These are phyloP conservation scores for Moniliophthora roreri DNA, from an alignment of 1,284 basidiomycete species.

Conservation along the genomic window DNA sequence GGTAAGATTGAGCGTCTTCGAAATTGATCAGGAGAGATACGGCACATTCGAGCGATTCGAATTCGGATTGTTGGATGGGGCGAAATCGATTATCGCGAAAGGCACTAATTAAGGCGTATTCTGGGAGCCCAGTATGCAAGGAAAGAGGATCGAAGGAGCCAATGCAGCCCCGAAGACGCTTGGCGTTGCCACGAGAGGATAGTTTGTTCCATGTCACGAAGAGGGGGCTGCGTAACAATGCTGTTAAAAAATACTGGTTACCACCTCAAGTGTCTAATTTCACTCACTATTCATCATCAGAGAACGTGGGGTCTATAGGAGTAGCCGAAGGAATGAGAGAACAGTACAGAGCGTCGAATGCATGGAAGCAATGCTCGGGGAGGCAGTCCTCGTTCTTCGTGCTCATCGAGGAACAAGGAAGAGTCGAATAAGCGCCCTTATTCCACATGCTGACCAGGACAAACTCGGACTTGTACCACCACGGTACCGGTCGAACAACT, in stretches of 20 bases:
- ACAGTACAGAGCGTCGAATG: constrained; percentile 79
- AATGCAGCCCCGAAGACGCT: constrained; percentile 89
- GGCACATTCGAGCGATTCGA: constrained; percentile 80
- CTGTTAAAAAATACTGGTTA: constrained; percentile 6
- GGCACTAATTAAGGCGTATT: constrained; percentile 89
- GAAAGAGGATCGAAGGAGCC: constrained; percentile 87
- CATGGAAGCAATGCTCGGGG: constrained; percentile 74
- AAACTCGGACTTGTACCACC: no score
- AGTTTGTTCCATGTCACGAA: constrained; percentile 96
- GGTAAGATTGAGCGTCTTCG: constrained; percentile 80
- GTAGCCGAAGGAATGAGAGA: constrained; percentile 51
- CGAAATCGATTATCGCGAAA: constrained; percentile 72
- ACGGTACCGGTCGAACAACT: no score
- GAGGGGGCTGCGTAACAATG: constrained; percentile 73
- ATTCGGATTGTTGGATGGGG: constrained; percentile 74
- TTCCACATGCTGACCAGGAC: constrained; percentile 27
- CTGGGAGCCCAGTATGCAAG: constrained; percentile 76
- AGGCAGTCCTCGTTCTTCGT: constrained; percentile 37
- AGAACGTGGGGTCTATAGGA: constrained; percentile 58
- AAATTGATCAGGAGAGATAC: constrained; percentile 94
- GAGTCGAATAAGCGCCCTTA: constrained; percentile 13
- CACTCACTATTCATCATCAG: constrained; percentile 72
- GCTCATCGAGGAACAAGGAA: no score
- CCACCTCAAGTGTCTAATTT: background rate
- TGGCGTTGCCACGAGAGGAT: constrained; percentile 55